Conservation (phyloP, 345 rosid species). For the Melaleuca quinquenervia region DNA sequence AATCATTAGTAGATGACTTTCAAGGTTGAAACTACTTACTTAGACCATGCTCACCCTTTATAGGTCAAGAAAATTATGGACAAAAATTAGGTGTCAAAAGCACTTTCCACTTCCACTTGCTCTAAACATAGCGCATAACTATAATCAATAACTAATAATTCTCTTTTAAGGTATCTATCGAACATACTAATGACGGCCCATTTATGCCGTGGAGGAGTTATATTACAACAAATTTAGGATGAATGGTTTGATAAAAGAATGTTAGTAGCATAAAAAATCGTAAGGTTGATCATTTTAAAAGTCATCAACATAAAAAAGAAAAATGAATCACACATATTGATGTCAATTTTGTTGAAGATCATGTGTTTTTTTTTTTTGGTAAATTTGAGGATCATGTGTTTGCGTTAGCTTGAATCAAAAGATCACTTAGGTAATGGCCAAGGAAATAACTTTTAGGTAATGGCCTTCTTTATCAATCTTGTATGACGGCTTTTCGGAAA, state of each 20-base stretch:
- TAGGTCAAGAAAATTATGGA: too few species aligned
- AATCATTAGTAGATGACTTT: too few species aligned
- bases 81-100: background rate
- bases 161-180: background rate
- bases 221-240: too few species aligned
- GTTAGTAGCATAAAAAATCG: background rate
- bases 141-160: background rate
- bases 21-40: too few species aligned
- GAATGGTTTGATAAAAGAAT: background rate
- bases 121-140: background rate
- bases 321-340: background rate
- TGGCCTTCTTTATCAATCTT: background rate
- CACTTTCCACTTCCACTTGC: background rate
- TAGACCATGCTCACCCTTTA: too few species aligned
- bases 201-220: background rate
- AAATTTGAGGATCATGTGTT: too few species aligned
- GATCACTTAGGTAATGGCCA: background rate
- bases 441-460: background rate
- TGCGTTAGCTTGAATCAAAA: background rate
- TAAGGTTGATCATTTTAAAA: background rate
- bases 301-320: background rate
- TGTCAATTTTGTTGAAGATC: background rate
- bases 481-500: background rate
- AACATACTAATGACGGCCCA: background rate
- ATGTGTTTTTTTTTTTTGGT: background rate